These are phyloP conservation scores for Mycena galericulata DNA, from an alignment of 768 basidiomycete genomes.

Conservation along the genomic window DNA sequence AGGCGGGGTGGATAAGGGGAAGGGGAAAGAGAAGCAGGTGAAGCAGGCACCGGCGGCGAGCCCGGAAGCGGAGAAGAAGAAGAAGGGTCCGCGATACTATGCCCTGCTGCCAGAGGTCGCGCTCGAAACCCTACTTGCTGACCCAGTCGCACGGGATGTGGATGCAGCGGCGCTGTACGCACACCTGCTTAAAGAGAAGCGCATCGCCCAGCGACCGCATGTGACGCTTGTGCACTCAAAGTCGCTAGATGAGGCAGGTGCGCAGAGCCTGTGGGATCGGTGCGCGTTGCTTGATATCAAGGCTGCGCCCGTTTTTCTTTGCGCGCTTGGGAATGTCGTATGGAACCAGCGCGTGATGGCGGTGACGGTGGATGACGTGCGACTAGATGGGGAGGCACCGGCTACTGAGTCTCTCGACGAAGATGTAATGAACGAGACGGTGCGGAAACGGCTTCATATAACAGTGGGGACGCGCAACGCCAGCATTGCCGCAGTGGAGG, in stretches of 20 bases:
- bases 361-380: conserved; percentile 73
- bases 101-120: conserved; percentile 83
- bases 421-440: conserved; percentile 62
- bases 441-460: conserved; percentile 76
- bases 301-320: conserved; percentile 61
- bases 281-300: conserved; percentile 61
- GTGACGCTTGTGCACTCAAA: conserved; percentile 87
- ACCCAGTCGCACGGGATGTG: conserved; percentile 58
- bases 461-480: conserved; percentile 82
- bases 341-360: conserved; percentile 90
- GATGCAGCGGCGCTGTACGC: conserved; percentile 59
- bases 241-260: conserved; percentile 32
- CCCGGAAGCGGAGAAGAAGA: conserved; percentile 48
- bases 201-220: conserved; percentile 77
- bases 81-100: conserved; percentile 72
- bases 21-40: conserved; percentile 56
- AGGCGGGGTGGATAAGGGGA: conserved; percentile 50
- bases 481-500: conserved; percentile 74
- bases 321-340: conserved; percentile 71
- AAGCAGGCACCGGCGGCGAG: conserved; percentile 37
- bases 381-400: conserved; percentile 40
- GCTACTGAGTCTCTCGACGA: conserved; percentile 56
- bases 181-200: conserved; percentile 53
- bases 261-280: conserved; percentile 55
- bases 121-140: conserved; percentile 63